These are phyloP conservation scores for Podila epicladia DNA, from an alignment of 192 early-diverging fungal species.

Conservation along the genomic window DNA sequence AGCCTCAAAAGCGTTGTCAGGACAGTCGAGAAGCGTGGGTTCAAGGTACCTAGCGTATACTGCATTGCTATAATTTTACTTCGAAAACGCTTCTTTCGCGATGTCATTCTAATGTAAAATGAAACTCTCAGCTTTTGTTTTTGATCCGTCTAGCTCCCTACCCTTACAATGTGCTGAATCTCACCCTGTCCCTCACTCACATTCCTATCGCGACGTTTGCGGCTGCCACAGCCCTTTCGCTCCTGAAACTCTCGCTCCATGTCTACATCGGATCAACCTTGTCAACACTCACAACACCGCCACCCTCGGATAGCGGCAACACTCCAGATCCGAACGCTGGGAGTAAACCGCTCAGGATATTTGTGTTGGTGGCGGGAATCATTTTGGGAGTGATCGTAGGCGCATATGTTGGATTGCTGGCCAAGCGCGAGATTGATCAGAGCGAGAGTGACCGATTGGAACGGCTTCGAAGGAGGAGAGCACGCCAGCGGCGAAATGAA, in stretches of 20 bases:
- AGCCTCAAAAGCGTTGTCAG: conserved; percentile 60
- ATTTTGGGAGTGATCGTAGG: conserved; percentile 57
- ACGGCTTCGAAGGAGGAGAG: conserved; percentile 10
- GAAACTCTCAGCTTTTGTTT: conserved; percentile 59
- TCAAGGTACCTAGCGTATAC: conserved; percentile 52
- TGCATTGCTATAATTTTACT: neutral
- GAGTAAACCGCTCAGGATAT: conserved; percentile 30
- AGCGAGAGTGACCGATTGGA: conserved; percentile 13
- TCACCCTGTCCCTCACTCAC: conserved; percentile 63
- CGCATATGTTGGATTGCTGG: conserved; percentile 57
- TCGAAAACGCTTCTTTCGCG: neutral
- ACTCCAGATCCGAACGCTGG: conserved; percentile 3
- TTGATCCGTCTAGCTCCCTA: conserved; percentile 79
- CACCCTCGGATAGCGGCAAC: conserved; percentile 11
- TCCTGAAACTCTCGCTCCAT: conserved; percentile 66
- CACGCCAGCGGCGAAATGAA: conserved; percentile 3
- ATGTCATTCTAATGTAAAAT: neutral
- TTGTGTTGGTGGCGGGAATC: conserved; percentile 27
- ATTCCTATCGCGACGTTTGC: conserved; percentile 57
- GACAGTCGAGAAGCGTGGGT: conserved; percentile 70
- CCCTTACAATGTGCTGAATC: conserved; percentile 73
- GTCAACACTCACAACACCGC: conserved; percentile 55
- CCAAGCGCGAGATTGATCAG: conserved; percentile 56
- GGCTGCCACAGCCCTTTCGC: conserved; percentile 63
- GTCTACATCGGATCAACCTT: conserved; percentile 70